phyloP scores from a whole-genome alignment of 345 rosid species.

The sweet orange (Citrus sinensis) region DNA sequence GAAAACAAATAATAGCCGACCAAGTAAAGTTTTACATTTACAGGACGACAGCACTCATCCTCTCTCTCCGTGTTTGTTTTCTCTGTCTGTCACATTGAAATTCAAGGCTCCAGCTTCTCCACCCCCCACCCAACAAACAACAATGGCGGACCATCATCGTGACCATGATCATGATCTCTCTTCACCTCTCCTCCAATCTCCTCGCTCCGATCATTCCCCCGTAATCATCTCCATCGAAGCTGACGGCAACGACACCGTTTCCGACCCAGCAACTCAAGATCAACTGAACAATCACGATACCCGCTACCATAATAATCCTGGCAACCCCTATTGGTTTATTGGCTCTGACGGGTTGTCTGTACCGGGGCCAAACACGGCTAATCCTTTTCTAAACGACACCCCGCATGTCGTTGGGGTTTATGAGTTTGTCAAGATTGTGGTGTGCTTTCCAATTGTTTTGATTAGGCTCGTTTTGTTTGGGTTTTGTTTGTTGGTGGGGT shows the following conservation, averaged over 20 bases:
- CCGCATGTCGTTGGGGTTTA: slow-evolving; percentile 54
- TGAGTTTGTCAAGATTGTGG: slow-evolving; percentile 63
- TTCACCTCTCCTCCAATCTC: slow-evolving; percentile 50
- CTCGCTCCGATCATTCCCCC: slow-evolving; percentile 41
- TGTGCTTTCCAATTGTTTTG: slow-evolving; percentile 70
- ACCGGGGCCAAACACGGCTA: slow-evolving; percentile 46
- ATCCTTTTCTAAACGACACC: slow-evolving; percentile 75
- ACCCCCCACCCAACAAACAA: neutral
- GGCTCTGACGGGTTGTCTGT: slow-evolving; percentile 49
- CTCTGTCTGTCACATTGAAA: too few species aligned
- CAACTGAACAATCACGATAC: slow-evolving; percentile 4
- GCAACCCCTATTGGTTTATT: slow-evolving; percentile 61
- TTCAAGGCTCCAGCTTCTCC: too few species aligned
- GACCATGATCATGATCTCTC: slow-evolving; percentile 37
- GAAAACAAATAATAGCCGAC: neutral
- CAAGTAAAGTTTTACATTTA: neutral
- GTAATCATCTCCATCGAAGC: slow-evolving; percentile 44
- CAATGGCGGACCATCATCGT: slow-evolving; percentile 44
- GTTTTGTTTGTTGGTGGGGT: slow-evolving; percentile 57
- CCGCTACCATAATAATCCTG: slow-evolving; percentile 5
- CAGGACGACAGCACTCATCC: too few species aligned
- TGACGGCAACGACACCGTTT: slow-evolving; percentile 21
- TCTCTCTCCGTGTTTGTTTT: neutral
- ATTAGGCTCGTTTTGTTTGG: slow-evolving; percentile 66
- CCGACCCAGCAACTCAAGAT: slow-evolving; percentile 6